A percentile compares a stretch with the other conserved stretches of the same genome.
Conservation (phyloP, 2,329 filamentous ascomycete genomes). For the Aspergillus ochraceoroseus region DNA sequence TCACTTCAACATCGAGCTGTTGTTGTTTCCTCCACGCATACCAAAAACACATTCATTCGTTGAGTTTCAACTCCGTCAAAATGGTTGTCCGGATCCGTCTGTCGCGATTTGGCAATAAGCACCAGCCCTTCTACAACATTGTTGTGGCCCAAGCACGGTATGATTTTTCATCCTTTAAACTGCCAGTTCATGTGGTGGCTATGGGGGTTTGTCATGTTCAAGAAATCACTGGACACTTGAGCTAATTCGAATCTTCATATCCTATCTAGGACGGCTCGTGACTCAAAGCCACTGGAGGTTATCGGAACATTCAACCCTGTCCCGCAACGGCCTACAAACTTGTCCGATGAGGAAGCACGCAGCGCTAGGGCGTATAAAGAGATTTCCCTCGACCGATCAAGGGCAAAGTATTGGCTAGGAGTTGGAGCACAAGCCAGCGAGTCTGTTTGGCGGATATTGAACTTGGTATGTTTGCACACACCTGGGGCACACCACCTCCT, state of each 20-base stretch:
- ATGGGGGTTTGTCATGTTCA: neutral
- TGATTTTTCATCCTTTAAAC: constrained; percentile 20
- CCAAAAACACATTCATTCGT: neutral
- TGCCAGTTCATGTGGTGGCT: neutral
- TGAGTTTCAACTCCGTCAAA: constrained; percentile 26
- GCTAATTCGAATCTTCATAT: constrained; percentile 4
- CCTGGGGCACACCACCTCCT: too few relatives aligned
- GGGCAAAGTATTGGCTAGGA: constrained; percentile 93
- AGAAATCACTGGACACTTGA: too few relatives aligned
- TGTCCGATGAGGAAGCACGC: constrained; percentile 45
- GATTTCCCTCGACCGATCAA: constrained; percentile 72
- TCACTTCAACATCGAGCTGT: constrained; percentile 13
- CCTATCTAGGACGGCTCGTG: constrained; percentile 66
- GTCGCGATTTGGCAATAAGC: constrained; percentile 83
- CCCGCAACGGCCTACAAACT: constrained; percentile 49
- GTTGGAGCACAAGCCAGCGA: constrained; percentile 94
- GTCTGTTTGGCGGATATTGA: constrained; percentile 77
- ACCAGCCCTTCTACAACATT: constrained; percentile 95
- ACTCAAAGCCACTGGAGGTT: constrained; percentile 87
- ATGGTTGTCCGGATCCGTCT: constrained; percentile 96
- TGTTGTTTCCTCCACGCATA: constrained; percentile 9
- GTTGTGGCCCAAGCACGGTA: constrained; percentile 90
- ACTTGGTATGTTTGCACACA: constrained; percentile 59
- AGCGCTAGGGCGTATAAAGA: constrained; percentile 78
- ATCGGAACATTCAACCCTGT: constrained; percentile 64